These are phyloP conservation scores for Thermomucor indicae-seudaticae DNA, from an alignment of 371 early-diverging fungal species.

Conservation along the genomic window DNA sequence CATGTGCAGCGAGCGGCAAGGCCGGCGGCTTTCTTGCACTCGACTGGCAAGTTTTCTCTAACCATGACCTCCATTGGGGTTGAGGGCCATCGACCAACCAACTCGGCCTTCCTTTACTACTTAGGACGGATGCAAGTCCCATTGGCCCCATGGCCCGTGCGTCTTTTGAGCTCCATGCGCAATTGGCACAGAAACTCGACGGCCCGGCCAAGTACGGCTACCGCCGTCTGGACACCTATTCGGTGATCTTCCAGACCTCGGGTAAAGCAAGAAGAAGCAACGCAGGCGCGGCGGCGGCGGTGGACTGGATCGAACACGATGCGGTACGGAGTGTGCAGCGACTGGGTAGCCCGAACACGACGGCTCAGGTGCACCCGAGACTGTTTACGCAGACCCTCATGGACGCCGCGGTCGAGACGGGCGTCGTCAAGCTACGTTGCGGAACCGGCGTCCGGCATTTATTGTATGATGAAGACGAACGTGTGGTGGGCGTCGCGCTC, in stretches of 20 bases:
- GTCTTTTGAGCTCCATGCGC: constrained; percentile 58
- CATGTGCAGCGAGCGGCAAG: constrained; percentile 64
- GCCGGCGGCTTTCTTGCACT: constrained; percentile 72
- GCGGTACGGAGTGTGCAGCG: constrained; percentile 29
- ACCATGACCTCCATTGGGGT: background rate
- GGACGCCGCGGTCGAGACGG: constrained; percentile 37
- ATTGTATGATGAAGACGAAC: constrained; percentile 13
- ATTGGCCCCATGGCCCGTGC: constrained; percentile 43
- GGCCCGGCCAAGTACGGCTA: constrained; percentile 58
- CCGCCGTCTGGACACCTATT: constrained; percentile 51
- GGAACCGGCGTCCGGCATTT: constrained; percentile 19
- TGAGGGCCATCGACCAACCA: background rate
- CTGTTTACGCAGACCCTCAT: constrained; percentile 47
- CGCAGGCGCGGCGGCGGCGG: background rate
- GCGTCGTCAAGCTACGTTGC: constrained; percentile 11
- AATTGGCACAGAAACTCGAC: constrained; percentile 50
- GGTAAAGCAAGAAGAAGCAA: background rate
- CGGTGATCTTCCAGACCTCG: constrained; percentile 20
- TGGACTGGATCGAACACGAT: constrained; percentile 39
- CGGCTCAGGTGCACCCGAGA: constrained; percentile 63
- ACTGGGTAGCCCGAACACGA: constrained; percentile 47
- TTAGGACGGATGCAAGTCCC: constrained; percentile 46
- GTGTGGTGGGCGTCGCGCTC: constrained; percentile 23
- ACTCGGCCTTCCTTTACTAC: background rate
- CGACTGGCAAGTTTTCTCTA: constrained; percentile 41